phyloP scores from a whole-genome alignment of 1,284 basidiomycete genomes.

The Peniophora sp. region DNA sequence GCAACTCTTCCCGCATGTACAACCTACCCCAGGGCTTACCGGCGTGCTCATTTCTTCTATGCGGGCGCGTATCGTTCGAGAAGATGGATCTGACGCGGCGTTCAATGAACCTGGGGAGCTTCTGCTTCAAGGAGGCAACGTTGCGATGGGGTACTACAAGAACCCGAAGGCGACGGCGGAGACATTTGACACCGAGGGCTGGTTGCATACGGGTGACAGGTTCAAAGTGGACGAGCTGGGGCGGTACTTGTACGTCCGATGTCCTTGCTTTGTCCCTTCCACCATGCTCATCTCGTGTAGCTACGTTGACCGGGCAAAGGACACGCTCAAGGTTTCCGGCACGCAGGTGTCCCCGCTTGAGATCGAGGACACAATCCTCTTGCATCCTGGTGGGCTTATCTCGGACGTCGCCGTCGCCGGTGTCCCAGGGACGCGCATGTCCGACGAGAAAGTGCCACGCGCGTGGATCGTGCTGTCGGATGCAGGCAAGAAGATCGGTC shows the following conservation, averaged over 20 bases:
- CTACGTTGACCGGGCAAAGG: constrained; percentile 28
- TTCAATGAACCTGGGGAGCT: constrained; percentile 60
- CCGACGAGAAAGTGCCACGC: constrained; percentile 61
- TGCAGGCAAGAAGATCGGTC: constrained; percentile 39
- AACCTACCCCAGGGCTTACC: constrained; percentile 34
- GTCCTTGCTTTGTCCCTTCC: background rate
- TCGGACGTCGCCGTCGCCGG: constrained; percentile 61
- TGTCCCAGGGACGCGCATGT: constrained; percentile 56
- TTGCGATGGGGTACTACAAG: constrained; percentile 63
- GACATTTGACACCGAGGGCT: constrained; percentile 55
- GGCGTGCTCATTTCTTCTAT: constrained; percentile 58
- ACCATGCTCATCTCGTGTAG: background rate
- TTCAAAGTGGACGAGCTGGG: constrained; percentile 52
- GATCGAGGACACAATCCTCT: constrained; percentile 55
- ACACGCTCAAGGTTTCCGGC: constrained; percentile 68
- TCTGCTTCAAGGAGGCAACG: constrained; percentile 42
- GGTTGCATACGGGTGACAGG: constrained; percentile 67
- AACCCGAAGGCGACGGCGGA: constrained; percentile 57
- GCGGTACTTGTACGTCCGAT: constrained; percentile 44
- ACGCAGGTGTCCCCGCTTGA: constrained; percentile 69
- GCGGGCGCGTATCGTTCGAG: constrained; percentile 51
- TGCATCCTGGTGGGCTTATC: constrained; percentile 51
- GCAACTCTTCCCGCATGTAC: constrained; percentile 34
- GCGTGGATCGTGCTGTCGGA: constrained; percentile 67
- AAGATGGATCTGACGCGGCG: constrained; percentile 50